Base-by-base conservation (phyloP, 2,329 filamentous ascomycete genomes). In the Diaporthe eres region DNA sequence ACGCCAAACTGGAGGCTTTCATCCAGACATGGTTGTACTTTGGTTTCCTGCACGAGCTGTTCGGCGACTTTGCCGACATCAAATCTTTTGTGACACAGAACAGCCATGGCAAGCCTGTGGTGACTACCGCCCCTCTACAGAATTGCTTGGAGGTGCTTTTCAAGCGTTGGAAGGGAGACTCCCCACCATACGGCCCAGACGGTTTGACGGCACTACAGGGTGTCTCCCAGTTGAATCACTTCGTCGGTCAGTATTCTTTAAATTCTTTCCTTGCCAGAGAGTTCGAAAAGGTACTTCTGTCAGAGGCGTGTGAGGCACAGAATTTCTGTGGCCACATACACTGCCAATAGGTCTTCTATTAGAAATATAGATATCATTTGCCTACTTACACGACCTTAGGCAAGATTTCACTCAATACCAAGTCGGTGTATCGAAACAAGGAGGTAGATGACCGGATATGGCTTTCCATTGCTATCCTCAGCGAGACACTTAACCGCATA, bases 21-120 rank as follows among this genome's bases (percentile, higher is more conserved):
- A 53, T 68, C 65, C 47, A 53, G 65, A 39, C 65, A 5, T 39
- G 65, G 47, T 13, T 68, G 13, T 68, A 68, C 25, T 53, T 53
- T 25, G 65, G 65, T 12, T 68, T 53, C 2, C 65, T 53, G 2
- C 65, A 68, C 22, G 47, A 68, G 31, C 12, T 53, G 15, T 68
- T 53, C 12, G 31, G 31, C 8, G 65, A 68, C 22, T 53, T 68
- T 25, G 19, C 47, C 47, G 31, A 39, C 22, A 51, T 68, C 19
- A 68, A 68, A 34, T 51, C 44, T 17, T 68, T 39, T 53, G 63
- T 51, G n/a, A 34, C 31, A 53, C 3, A 53, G 19, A 49, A 53
- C 12, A n/a, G 1, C 25, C 15, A 34, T 7, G 42, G 61, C 6
- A 53, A 68, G 47, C 31, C 28, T 37, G 47, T 51, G 22, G 44